phyloP scores from a whole-genome alignment of 148 eudicot genomes.

The Dianthus caryophyllus region DNA sequence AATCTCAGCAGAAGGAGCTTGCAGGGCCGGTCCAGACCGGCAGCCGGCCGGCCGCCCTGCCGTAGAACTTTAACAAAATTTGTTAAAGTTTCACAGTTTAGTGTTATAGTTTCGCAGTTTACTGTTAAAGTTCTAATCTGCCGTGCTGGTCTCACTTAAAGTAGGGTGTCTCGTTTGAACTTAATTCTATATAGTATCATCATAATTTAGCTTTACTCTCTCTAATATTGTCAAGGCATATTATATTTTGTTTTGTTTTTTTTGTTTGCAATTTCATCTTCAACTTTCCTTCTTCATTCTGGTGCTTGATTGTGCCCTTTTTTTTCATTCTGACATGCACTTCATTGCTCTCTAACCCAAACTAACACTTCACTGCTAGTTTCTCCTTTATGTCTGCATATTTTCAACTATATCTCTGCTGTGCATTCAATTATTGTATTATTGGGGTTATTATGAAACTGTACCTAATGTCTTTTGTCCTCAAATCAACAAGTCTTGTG shows the following conservation, averaged over 20 bases:
- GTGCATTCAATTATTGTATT: neutral
- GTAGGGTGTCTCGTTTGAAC: too few relatives aligned
- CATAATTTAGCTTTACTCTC: conserved; percentile 13
- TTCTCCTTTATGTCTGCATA: conserved; percentile 10
- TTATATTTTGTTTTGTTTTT: too few relatives aligned
- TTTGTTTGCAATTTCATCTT: conserved; percentile 14
- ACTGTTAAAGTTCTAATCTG: too few relatives aligned
- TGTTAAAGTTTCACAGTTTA: too few relatives aligned
- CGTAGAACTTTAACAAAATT: too few relatives aligned
- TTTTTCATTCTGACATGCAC: conserved; percentile 13
- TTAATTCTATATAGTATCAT: too few relatives aligned
- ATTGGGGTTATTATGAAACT: neutral
- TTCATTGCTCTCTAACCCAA: conserved; percentile 26
- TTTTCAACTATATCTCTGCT: conserved; percentile 12
- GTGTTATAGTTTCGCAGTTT: too few relatives aligned
- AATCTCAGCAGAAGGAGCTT: too few relatives aligned
- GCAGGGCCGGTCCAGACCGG: too few relatives aligned
- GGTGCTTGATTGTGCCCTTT: conserved; percentile 16
- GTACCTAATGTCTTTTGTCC: neutral
- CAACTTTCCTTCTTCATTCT: conserved; percentile 11
- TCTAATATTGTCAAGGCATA: conserved; percentile 10
- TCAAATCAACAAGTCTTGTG: too few relatives aligned
- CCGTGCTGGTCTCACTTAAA: too few relatives aligned
- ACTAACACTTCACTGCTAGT: conserved; percentile 21
- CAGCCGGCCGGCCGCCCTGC: too few relatives aligned